Conservation (phyloP, 2,329 filamentous ascomycete species). For the Ceratocystis ficicola region DNA sequence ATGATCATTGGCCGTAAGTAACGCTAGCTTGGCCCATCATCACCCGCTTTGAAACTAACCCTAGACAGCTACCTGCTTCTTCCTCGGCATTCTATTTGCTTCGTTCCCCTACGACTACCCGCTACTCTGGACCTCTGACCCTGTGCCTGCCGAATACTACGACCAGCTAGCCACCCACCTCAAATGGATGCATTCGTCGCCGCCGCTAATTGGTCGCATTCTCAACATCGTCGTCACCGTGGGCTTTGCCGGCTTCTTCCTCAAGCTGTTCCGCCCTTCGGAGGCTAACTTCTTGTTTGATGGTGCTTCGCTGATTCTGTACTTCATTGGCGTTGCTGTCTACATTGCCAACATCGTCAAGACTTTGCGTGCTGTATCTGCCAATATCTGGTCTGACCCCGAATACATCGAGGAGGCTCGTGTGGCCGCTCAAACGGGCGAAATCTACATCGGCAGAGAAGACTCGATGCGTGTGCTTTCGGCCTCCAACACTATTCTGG, state of each 20-base stretch:
- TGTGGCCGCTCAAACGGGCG: slow-evolving; percentile 40
- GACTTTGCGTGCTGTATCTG: slow-evolving; percentile 71
- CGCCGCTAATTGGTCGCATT: slow-evolving; percentile 82
- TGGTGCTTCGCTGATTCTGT: slow-evolving; percentile 67
- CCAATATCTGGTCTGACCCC: slow-evolving; percentile 46
- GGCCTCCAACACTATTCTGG: slow-evolving; percentile 91
- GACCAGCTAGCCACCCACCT: slow-evolving; percentile 81
- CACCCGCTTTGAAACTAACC: slow-evolving; percentile 14
- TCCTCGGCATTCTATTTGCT: slow-evolving; percentile 95
- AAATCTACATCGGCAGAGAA: slow-evolving; percentile 65
- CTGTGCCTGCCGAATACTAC: slow-evolving; percentile 56
- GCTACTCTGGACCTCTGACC: slow-evolving; percentile 64
- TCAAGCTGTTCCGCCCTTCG: slow-evolving; percentile 86
- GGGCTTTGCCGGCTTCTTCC: slow-evolving; percentile 76
- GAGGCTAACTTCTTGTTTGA: slow-evolving; percentile 95
- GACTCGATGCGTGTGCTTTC: slow-evolving; percentile 83
- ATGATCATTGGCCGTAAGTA: slow-evolving; percentile 87
- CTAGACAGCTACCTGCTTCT: slow-evolving; percentile 71
- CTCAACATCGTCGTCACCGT: slow-evolving; percentile 86
- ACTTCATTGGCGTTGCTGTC: slow-evolving; percentile 77
- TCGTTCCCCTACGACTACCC: slow-evolving; percentile 93
- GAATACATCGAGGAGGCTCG: slow-evolving; percentile 32
- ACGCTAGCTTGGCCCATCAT: slow-evolving; percentile 16
- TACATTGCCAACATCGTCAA: slow-evolving; percentile 97
- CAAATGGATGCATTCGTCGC: slow-evolving; percentile 78